Evolutionary conservation across 208 protist species (phyloP), one percentile per base, ranked within the genome.

Genomic region (Trypanosoma brucei): DNA sequence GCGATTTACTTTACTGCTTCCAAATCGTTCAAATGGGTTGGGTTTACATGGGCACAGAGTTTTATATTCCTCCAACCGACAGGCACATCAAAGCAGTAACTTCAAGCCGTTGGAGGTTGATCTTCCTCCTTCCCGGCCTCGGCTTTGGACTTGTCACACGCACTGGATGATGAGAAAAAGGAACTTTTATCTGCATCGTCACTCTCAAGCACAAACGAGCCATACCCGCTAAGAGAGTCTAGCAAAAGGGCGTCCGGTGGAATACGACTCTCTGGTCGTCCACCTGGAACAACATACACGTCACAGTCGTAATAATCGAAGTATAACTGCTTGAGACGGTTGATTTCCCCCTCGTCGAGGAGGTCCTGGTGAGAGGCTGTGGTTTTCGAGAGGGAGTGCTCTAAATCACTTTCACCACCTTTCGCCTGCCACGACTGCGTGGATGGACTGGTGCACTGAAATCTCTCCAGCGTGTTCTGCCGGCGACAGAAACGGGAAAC

Each of bases 261-360:
- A 14, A 72, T 66, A 3, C 31, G 35, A 60, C 67, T 55, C 6
- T 60, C 53, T 31, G 59, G 52, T 34, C 53, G 51, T 38, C 58
- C 60, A n/a, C 59, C 67, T 39, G 67, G 67, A 46, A 72, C 59
- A 37, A 72, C 59, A 66, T 72, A 72, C 40, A 82, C 72, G 68
- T 94, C 84, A 51, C 88, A 94, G 51, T 94, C 88, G 46, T 85
- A 94, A 59, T 91, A 94, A 73, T 94, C 85, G 75, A 94, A 94
- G 65, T 94, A 94, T 30, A 94, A 66, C 56, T 94, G 88, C 55
- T 85, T 85, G 36, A 94, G 75, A 35, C 81, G 64, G 39, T 61
- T 75, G 8, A 94, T 74, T 55, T 92, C 85, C 11, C 74, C 70
- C 53, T 68, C 59, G 57, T 91, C 84, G 0, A 94, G 68, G 9